These are phyloP conservation scores for Xylaria grammica DNA, from an alignment of 495 filamentous ascomycete species.

Conservation along the genomic window DNA sequence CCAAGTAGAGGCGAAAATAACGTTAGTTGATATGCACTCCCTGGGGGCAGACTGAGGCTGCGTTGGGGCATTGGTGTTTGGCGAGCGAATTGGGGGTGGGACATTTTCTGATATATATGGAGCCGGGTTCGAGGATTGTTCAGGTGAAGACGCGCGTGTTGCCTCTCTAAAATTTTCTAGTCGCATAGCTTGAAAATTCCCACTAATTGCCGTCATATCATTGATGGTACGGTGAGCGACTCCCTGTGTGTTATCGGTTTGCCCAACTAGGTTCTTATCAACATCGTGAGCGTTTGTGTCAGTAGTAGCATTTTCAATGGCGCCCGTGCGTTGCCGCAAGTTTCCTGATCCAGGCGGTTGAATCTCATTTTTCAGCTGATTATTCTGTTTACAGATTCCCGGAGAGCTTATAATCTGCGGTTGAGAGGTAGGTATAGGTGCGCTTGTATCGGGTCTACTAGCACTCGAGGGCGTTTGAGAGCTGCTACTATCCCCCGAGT, in stretches of 20 bases:
- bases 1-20: constrained; percentile 12
- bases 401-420: neutral
- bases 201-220: neutral
- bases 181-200: constrained; percentile 1
- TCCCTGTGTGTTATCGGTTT: neutral
- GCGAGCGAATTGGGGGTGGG: neutral
- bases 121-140: neutral
- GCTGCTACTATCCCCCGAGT: neutral
- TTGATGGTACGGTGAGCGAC: neutral
- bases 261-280: neutral
- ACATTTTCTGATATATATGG: neutral
- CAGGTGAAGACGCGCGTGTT: neutral
- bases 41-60: constrained; percentile 1
- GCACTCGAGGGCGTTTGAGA: neutral
- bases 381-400: neutral
- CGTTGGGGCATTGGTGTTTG: neutral
- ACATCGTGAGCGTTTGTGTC: neutral
- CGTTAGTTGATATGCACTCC: constrained; percentile 10
- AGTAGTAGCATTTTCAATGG: neutral
- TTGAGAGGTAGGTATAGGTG: neutral
- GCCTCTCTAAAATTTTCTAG: neutral
- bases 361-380: neutral
- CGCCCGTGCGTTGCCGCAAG: neutral
- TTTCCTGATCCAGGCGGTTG: neutral
- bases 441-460: neutral